A percentile compares a stretch with the other conserved stretches of the same genome.
Conservation (phyloP, 768 basidiomycete species). For the Pleurotus platypus region DNA sequence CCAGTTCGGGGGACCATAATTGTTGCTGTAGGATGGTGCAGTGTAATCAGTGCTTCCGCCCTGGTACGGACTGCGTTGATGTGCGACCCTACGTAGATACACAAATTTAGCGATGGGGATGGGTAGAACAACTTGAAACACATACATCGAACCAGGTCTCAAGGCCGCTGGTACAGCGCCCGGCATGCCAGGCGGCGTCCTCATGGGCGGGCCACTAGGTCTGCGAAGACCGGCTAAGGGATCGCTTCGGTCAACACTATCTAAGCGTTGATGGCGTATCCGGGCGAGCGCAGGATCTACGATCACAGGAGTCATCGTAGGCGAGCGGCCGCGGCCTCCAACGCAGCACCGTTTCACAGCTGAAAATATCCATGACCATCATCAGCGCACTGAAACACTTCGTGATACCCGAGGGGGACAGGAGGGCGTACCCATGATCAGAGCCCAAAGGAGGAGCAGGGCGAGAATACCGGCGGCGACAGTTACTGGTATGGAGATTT, state of each 20-base stretch:
- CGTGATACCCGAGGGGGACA: too few species aligned
- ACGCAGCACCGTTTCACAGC: constrained; percentile 30
- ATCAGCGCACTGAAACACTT: too few species aligned
- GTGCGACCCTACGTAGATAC: constrained; percentile 21
- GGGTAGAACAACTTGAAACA: background rate
- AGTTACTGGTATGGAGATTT: constrained; percentile 77
- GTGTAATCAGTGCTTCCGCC: constrained; percentile 18
- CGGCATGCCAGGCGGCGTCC: background rate
- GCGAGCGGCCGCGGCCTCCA: constrained; percentile 12
- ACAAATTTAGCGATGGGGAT: constrained; percentile 15
- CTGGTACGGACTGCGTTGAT: constrained; percentile 21
- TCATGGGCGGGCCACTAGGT: constrained; percentile 10
- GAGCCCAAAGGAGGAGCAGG: constrained; percentile 51
- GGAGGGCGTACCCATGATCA: constrained; percentile 38
- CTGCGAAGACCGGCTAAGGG: constrained; percentile 15
- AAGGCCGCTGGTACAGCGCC: constrained; percentile 4
- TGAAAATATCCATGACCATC: constrained; percentile 14
- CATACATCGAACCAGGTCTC: constrained; percentile 22
- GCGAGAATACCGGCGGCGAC: constrained; percentile 64
- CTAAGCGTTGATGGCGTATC: constrained; percentile 15
- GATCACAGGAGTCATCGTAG: constrained; percentile 1
- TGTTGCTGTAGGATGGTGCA: constrained; percentile 25
- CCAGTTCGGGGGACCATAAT: constrained; percentile 29
- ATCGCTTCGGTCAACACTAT: constrained; percentile 19
- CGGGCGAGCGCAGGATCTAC: constrained; percentile 11